Conservation (phyloP, 2,329 filamentous ascomycete species). For the Fusarium miscanthi region DNA sequence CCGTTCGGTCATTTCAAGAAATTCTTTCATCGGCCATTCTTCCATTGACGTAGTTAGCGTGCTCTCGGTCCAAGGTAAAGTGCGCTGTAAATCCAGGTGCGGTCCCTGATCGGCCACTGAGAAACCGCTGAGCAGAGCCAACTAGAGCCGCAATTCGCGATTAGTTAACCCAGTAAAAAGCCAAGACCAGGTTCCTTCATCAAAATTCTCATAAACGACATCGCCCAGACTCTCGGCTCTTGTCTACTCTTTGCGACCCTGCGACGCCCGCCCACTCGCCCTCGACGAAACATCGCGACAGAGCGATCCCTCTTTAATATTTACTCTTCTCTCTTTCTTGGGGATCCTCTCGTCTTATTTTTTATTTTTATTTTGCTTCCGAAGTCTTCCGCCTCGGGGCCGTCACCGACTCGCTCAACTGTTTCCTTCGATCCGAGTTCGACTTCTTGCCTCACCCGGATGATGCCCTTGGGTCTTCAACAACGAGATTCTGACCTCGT, state of each 20-base stretch:
- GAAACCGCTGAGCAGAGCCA: slow-evolving; percentile 22
- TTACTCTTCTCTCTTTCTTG: slow-evolving; percentile 3
- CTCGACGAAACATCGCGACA: slow-evolving; percentile 1
- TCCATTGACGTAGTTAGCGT: slow-evolving; percentile 4
- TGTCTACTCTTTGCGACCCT: slow-evolving; percentile 31
- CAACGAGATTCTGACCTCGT: slow-evolving; percentile 40
- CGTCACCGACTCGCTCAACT: slow-evolving; percentile 20
- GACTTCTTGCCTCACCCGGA: slow-evolving; percentile 19
- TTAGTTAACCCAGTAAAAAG: slow-evolving; percentile 16
- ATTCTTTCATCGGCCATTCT: slow-evolving; percentile 18
- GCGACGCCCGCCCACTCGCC: slow-evolving; percentile 20
- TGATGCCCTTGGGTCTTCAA: slow-evolving; percentile 44
- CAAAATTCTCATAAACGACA: slow-evolving; percentile 41
- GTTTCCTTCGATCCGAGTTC: slow-evolving; percentile 9
- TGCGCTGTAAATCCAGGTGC: slow-evolving; percentile 8
- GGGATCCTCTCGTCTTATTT: slow-evolving; percentile 18
- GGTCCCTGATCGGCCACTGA: slow-evolving; percentile 25
- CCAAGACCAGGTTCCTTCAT: slow-evolving; percentile 9
- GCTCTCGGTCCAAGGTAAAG: background rate
- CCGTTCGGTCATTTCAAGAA: slow-evolving; percentile 8
- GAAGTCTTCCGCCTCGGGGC: slow-evolving; percentile 16
- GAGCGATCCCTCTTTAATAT: slow-evolving; percentile 18
- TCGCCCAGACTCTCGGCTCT: slow-evolving; percentile 18
- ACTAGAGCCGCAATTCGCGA: slow-evolving; percentile 37
- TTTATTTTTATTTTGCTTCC: slow-evolving; percentile 15